Conservation (phyloP, 495 filamentous ascomycete species). For the Emericellopsis terricola region DNA sequence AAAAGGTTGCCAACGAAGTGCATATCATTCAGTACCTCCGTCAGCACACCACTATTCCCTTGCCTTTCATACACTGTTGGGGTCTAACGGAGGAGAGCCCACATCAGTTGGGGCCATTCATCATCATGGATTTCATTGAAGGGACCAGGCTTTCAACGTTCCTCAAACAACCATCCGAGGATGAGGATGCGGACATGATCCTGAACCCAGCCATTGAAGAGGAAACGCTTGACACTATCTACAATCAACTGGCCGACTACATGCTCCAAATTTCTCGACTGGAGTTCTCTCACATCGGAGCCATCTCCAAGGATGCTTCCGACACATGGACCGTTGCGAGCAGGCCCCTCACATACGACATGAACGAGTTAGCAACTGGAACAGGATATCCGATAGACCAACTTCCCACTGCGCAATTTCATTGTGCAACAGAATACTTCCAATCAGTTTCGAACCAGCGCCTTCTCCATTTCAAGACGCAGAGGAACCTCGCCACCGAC, state of each 20-base stretch:
- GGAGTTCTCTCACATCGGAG: conserved; percentile 16
- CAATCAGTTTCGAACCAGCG: conserved; percentile 14
- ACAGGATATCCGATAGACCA: conserved; percentile 14
- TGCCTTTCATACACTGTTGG: conserved; percentile 21
- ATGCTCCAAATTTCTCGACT: conserved; percentile 21
- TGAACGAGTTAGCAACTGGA: conserved; percentile 22
- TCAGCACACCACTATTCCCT: conserved; percentile 23
- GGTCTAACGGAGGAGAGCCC: conserved; percentile 16
- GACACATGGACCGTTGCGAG: conserved; percentile 11
- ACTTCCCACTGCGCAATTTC: conserved; percentile 15
- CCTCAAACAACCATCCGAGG: conserved; percentile 11
- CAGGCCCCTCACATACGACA: conserved; percentile 20
- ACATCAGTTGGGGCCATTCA: conserved; percentile 21
- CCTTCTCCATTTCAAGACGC: conserved; percentile 16
- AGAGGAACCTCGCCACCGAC: conserved; percentile 20
- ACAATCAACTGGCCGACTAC: conserved; percentile 19
- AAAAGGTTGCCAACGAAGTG: conserved; percentile 27
- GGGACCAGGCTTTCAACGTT: conserved; percentile 6
- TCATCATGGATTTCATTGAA: conserved; percentile 23
- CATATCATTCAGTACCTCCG: conserved; percentile 15
- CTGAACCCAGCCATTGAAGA: conserved; percentile 18
- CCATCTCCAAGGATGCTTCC: conserved; percentile 8
- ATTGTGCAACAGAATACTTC: conserved; percentile 17
- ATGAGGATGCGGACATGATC: conserved; percentile 14
- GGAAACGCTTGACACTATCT: conserved; percentile 12